Conservation (phyloP, 2,329 filamentous ascomycete species). For the Fusarium liriodendri region DNA sequence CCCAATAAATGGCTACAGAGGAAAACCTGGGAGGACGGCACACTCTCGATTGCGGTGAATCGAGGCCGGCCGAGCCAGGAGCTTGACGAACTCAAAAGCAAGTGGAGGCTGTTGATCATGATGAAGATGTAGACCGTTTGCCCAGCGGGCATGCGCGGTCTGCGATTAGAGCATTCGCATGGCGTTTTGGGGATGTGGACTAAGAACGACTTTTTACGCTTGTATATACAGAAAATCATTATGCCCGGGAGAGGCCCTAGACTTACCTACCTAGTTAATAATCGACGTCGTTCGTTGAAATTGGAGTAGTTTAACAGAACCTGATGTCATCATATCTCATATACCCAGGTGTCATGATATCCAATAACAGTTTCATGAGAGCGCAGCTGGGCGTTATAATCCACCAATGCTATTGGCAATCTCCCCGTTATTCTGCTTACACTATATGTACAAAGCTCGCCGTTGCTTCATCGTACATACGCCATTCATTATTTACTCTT, state of each 20-base stretch:
- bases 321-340: not conserved
- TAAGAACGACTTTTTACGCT: conserved; percentile 45
- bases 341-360: not conserved
- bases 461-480: not conserved
- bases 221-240: conserved; percentile 45
- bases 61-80: conserved; percentile 17
- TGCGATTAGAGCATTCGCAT: conserved; percentile 42
- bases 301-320: not conserved
- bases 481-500: conserved; percentile 42
- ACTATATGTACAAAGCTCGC: not conserved
- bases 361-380: not conserved
- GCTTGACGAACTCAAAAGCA: conserved; percentile 16
- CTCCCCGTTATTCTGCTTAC: not conserved
- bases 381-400: not conserved
- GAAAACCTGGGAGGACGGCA: conserved; percentile 8
- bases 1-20: conserved; percentile 60
- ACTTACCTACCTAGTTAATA: conserved; percentile 49
- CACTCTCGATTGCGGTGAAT: conserved; percentile 42
- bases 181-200: conserved; percentile 47
- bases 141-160: conserved; percentile 28
- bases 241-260: conserved; percentile 44
- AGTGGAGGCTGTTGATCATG: conserved; percentile 30
- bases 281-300: conserved; percentile 46
- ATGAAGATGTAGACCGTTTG: conserved; percentile 41
- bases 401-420: not conserved